Conservation (phyloP, 768 basidiomycete genomes). For the Kwoniella newhampshirensis region DNA sequence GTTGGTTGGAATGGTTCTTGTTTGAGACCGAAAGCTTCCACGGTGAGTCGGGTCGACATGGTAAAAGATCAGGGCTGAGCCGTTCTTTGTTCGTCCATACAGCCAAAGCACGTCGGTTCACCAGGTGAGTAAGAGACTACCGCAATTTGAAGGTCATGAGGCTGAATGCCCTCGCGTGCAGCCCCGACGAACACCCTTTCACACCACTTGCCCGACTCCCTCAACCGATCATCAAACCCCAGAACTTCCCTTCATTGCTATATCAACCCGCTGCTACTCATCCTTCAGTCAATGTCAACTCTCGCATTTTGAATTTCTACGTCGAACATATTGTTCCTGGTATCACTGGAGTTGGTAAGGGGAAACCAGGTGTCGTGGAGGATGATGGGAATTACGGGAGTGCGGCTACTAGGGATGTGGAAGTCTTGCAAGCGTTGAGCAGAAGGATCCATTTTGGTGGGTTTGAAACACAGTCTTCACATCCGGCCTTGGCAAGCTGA, state of each 20-base stretch:
- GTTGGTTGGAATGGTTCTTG: slow-evolving; percentile 97
- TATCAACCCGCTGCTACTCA: slow-evolving; percentile 56
- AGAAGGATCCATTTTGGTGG: slow-evolving; percentile 96
- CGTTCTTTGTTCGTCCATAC: slow-evolving; percentile 10
- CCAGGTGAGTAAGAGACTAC: too few species aligned
- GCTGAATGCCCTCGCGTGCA: slow-evolving; percentile 55
- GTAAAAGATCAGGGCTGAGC: too few species aligned
- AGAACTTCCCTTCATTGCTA: slow-evolving; percentile 77
- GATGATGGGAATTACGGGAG: slow-evolving; percentile 98
- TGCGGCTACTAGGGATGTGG: slow-evolving; percentile 89
- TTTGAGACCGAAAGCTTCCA: slow-evolving; percentile 93
- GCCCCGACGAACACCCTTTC: slow-evolving; percentile 98
- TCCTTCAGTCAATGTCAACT: slow-evolving; percentile 69
- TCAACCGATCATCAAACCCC: slow-evolving; percentile 61
- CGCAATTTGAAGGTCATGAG: not conserved
- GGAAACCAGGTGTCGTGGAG: slow-evolving; percentile 55
- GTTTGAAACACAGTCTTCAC: slow-evolving; percentile 43
- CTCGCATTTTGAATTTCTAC: slow-evolving; percentile 86
- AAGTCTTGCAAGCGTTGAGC: slow-evolving; percentile 95
- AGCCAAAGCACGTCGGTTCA: slow-evolving; percentile 95
- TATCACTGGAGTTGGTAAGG: slow-evolving; percentile 61
- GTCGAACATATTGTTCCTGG: slow-evolving; percentile 80
- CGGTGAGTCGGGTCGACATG: slow-evolving; percentile 62
- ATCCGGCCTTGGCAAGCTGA: not conserved
- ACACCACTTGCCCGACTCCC: slow-evolving; percentile 69